Conservation (phyloP, 1,139 yeast genomes). For the Zygosaccharomyces sapae region DNA sequence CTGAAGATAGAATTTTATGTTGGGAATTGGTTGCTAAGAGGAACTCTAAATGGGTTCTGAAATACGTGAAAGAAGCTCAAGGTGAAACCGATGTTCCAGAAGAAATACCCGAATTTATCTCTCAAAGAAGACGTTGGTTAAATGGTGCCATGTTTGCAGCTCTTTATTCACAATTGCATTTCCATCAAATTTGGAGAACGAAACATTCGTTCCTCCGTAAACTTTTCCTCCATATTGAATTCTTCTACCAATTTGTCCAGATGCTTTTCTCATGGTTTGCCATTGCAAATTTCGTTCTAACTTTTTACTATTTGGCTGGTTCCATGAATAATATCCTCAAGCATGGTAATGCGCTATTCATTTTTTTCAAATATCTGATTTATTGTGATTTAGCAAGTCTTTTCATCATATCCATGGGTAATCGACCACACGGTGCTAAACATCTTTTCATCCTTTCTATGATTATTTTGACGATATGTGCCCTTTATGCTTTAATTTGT, state of each 20-base stretch:
- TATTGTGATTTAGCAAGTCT: constrained; percentile 77
- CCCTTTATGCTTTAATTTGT: constrained; percentile 73
- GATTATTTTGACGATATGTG: constrained; percentile 68
- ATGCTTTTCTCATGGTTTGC: constrained; percentile 85
- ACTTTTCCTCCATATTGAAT: constrained; percentile 75
- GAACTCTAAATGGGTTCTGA: constrained; percentile 84
- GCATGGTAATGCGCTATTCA: constrained; percentile 75
- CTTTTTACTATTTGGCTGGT: constrained; percentile 91
- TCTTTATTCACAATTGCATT: constrained; percentile 75
- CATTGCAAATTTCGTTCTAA: constrained; percentile 80
- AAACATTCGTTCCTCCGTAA: constrained; percentile 77
- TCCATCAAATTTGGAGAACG: constrained; percentile 76
- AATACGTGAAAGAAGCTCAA: constrained; percentile 86
- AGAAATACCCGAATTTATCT: constrained; percentile 78
- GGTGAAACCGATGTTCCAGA: constrained; percentile 99
- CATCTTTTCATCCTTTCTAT: constrained; percentile 68
- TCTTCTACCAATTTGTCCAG: constrained; percentile 71
- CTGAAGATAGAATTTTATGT: constrained; percentile 94
- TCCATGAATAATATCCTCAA: constrained; percentile 59
- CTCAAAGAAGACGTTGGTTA: constrained; percentile 96
- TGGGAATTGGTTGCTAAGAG: constrained; percentile 94
- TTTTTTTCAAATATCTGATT: constrained; percentile 77
- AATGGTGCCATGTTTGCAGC: constrained; percentile 98
- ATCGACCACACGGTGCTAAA: constrained; percentile 89
- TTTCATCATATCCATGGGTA: constrained; percentile 89